phyloP scores from a whole-genome alignment of 345 rosid species.

The Pugionium dolabratum region DNA sequence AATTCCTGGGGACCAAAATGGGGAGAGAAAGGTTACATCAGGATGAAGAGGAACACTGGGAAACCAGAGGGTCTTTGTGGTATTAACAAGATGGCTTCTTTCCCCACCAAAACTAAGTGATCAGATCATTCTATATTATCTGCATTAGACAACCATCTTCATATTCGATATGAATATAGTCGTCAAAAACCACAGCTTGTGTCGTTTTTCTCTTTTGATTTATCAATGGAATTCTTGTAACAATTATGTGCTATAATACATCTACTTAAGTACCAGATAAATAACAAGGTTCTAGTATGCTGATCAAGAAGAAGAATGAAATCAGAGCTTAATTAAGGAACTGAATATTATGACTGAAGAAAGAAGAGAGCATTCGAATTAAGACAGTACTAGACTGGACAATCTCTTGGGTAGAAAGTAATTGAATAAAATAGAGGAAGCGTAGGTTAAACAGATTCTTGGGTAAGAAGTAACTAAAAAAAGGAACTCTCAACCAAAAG shows the following conservation, averaged over 20 bases:
- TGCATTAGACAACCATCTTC: slow-evolving; percentile 9
- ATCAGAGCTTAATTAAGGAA: neutral
- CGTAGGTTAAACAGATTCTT: slow-evolving; percentile 6
- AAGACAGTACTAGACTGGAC: neutral
- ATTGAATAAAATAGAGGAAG: slow-evolving; percentile 2
- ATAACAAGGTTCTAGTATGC: neutral
- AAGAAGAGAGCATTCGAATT: neutral
- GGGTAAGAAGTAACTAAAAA: neutral
- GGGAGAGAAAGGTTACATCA: slow-evolving; percentile 47
- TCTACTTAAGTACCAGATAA: neutral
- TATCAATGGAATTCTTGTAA: slow-evolving; percentile 11
- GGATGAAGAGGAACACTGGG: slow-evolving; percentile 48
- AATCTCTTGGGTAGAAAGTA: neutral
- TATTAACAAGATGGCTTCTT: slow-evolving; percentile 13
- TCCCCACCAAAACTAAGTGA: slow-evolving; percentile 20
- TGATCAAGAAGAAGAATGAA: neutral
- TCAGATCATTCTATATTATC: slow-evolving; percentile 12
- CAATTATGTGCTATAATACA: neutral
- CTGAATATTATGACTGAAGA: neutral
- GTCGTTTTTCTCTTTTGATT: neutral
- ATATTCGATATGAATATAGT: slow-evolving; percentile 6
- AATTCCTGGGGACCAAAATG: slow-evolving; percentile 53
- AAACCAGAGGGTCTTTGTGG: slow-evolving; percentile 25
- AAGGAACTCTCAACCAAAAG: neutral
- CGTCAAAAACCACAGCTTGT: neutral